Conservation (phyloP, 2,329 filamentous ascomycete species). For the Cladosporium sp. region DNA sequence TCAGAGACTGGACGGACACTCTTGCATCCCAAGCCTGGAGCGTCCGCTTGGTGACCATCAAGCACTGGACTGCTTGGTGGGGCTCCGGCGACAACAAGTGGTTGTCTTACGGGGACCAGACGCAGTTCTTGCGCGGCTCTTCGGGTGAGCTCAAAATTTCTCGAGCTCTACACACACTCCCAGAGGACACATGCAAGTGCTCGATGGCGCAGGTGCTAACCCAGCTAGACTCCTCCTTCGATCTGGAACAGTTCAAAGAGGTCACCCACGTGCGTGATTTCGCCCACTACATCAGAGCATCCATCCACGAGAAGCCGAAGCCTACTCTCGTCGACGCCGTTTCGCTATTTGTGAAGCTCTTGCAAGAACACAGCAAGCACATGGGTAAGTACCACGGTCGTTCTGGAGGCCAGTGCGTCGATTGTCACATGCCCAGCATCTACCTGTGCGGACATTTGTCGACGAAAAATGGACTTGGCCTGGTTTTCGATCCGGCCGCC, state of each 20-base stretch:
- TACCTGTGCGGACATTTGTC: neutral
- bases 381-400: neutral
- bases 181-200: neutral
- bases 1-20: neutral
- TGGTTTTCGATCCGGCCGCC: neutral
- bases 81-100: neutral
- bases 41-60: neutral
- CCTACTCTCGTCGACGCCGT: neutral
- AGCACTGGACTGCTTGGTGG: conserved; percentile 11
- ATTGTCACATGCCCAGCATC: neutral
- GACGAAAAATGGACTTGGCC: neutral
- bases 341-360: neutral
- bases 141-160: neutral
- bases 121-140: neutral
- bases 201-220: neutral
- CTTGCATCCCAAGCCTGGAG: neutral
- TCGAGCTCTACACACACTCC: neutral
- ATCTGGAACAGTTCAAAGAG: neutral
- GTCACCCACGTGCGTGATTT: neutral
- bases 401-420: neutral
- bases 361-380: neutral
- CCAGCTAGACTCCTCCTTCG: neutral
- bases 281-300: neutral
- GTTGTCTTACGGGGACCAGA: neutral
- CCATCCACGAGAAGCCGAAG: neutral